Percentiles rank a stretch among this genome's conserved stretches.
phyloP scores from a whole-genome alignment of 2,329 filamentous ascomycete genomes.

The Aspergillus sp. region DNA sequence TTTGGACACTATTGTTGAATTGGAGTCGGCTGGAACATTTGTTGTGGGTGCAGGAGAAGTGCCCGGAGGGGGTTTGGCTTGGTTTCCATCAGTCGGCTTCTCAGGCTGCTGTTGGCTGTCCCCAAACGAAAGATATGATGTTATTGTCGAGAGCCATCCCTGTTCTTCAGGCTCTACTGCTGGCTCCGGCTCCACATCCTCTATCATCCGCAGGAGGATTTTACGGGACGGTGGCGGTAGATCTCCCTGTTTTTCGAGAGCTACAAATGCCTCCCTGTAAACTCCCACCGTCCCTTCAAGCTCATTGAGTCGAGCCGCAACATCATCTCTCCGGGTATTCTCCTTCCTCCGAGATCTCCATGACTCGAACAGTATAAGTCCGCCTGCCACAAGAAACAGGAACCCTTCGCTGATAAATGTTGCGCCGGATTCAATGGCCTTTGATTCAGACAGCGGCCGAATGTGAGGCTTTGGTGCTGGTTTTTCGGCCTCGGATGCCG shows the following conservation, averaged over 20 bases:
- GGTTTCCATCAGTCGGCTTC: slow-evolving; percentile 9
- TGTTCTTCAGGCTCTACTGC: slow-evolving; percentile 25
- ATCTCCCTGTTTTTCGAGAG: slow-evolving; percentile 44
- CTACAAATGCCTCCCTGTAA: slow-evolving; percentile 40
- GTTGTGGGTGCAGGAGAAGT: not conserved
- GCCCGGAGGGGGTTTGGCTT: not conserved
- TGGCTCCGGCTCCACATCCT: slow-evolving; percentile 34
- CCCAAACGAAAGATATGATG: slow-evolving; percentile 33
- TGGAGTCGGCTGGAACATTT: not conserved
- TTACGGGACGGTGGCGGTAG: slow-evolving; percentile 26
- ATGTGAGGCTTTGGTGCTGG: slow-evolving; percentile 54
- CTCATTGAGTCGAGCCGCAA: slow-evolving; percentile 59
- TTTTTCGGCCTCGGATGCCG: slow-evolving; percentile 48
- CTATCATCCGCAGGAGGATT: slow-evolving; percentile 43
- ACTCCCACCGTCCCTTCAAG: slow-evolving; percentile 53
- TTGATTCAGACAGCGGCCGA: slow-evolving; percentile 63
- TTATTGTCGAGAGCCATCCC: slow-evolving; percentile 34
- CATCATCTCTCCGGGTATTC: slow-evolving; percentile 58
- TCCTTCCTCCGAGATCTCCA: slow-evolving; percentile 63
- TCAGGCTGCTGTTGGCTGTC: slow-evolving; percentile 16
- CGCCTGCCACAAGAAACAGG: slow-evolving; percentile 63
- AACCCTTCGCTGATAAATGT: slow-evolving; percentile 69
- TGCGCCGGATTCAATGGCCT: slow-evolving; percentile 68
- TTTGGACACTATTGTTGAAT: not conserved
- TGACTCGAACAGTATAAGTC: slow-evolving; percentile 62